Evolutionary conservation across 768 basidiomycete species (phyloP).

Genomic region (Rubroboletus satanas): DNA sequence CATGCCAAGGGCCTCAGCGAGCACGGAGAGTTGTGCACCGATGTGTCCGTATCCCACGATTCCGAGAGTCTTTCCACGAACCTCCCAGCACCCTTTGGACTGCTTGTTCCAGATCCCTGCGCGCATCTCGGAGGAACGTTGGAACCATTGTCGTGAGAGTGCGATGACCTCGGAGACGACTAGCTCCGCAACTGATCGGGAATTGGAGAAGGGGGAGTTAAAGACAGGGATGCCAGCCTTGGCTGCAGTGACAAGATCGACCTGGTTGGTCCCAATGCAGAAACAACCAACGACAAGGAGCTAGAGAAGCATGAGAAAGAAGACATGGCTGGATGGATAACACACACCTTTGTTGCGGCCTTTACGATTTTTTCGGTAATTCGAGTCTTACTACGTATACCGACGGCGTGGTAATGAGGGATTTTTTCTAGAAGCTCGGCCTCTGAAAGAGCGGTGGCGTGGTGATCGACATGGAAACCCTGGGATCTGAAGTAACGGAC

Average conservation of each 20-base stretch:
- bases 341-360: constrained; percentile 74
- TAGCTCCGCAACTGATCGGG: constrained; percentile 96
- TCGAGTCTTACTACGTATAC: constrained; percentile 97
- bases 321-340: not conserved
- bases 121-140: constrained; percentile 84
- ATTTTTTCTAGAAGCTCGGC: constrained; percentile 87
- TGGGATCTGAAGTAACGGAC: constrained; percentile 73
- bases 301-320: constrained; percentile 38
- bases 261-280: constrained; percentile 99
- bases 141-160: constrained; percentile 89
- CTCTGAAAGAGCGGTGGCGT: constrained; percentile 82
- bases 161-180: constrained; percentile 93
- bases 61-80: constrained; percentile 95
- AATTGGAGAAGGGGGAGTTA: constrained; percentile 99
- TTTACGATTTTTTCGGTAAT: constrained; percentile 88
- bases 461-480: constrained; percentile 91
- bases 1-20: constrained; percentile 95
- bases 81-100: constrained; percentile 96
- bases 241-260: constrained; percentile 80
- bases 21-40: constrained; percentile 93
- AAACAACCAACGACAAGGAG: constrained; percentile 97
- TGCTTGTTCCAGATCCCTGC: constrained; percentile 98
- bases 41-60: constrained; percentile 99
- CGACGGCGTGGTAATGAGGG: constrained; percentile 85
- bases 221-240: constrained; percentile 94